Evolutionary conservation across 2,329 filamentous ascomycete genomes (phyloP).

Genomic region (Cercospora canescens): DNA sequence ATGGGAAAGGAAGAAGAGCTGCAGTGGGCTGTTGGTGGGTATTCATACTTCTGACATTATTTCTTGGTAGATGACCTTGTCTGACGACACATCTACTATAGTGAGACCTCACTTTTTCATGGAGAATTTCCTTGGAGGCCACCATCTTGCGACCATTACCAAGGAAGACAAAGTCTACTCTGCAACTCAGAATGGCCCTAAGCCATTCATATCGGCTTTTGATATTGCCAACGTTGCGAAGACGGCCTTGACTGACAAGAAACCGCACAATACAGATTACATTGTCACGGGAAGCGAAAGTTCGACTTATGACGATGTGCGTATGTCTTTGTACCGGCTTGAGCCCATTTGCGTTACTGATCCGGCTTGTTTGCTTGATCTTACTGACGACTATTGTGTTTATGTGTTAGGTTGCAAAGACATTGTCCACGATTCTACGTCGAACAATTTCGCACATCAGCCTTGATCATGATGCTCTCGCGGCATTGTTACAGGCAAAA

Average conservation of each 20-base stretch:
- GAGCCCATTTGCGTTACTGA: no score
- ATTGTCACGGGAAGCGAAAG: conserved; percentile 37
- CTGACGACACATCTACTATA: background rate
- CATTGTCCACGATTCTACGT: conserved; percentile 14
- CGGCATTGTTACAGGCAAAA: conserved; percentile 4
- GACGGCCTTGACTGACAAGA: conserved; percentile 41
- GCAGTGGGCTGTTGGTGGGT: conserved; percentile 41
- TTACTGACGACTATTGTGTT: background rate
- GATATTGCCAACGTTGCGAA: conserved; percentile 52
- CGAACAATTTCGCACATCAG: conserved; percentile 13
- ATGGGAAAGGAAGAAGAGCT: conserved; percentile 30
- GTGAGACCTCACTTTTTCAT: conserved; percentile 54
- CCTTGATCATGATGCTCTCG: conserved; percentile 2
- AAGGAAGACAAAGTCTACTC: conserved; percentile 46
- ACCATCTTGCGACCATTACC: conserved; percentile 37
- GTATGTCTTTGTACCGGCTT: no score
- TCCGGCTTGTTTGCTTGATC: no score
- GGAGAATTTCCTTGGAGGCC: conserved; percentile 48
- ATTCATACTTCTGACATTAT: background rate
- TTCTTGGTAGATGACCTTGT: background rate
- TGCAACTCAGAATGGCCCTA: conserved; percentile 45
- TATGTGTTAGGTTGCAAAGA: conserved; percentile 13
- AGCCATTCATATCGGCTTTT: conserved; percentile 49
- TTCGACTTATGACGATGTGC: conserved; percentile 36
- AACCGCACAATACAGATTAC: conserved; percentile 45